A percentile compares a stretch with the other conserved stretches of the same genome.
Evolutionary conservation across 2,329 filamentous ascomycete genomes (phyloP).

Genomic region (Stachybotrys chartarum): DNA sequence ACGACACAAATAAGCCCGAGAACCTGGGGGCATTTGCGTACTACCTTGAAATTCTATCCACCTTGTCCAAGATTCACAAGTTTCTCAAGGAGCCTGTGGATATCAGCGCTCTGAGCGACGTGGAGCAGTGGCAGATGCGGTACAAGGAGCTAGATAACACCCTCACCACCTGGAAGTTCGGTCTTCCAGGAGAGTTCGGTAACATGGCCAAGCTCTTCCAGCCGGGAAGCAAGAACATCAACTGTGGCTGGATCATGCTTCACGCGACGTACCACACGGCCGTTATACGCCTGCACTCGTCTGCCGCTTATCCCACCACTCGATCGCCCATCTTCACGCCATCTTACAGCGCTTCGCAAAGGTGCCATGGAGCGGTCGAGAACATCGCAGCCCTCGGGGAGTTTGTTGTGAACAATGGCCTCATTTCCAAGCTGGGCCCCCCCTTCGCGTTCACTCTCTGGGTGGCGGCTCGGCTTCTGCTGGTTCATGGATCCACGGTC

Average conservation of each 20-base stretch:
- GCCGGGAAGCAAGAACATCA: slow-evolving; percentile 60
- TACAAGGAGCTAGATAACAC: slow-evolving; percentile 80
- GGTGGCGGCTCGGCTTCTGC: slow-evolving; percentile 79
- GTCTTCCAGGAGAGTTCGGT: slow-evolving; percentile 73
- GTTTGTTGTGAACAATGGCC: slow-evolving; percentile 66
- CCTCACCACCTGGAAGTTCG: slow-evolving; percentile 76
- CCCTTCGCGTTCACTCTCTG: slow-evolving; percentile 89
- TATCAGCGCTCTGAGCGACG: slow-evolving; percentile 75
- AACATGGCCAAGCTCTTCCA: slow-evolving; percentile 76
- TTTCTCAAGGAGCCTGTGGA: slow-evolving; percentile 87
- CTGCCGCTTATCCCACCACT: slow-evolving; percentile 85
- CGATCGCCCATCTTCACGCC: slow-evolving; percentile 84
- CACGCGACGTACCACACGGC: slow-evolving; percentile 87
- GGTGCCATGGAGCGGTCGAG: slow-evolving; percentile 76
- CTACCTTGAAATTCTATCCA: slow-evolving; percentile 83
- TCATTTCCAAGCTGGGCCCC: slow-evolving; percentile 76
- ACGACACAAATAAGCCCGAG: slow-evolving; percentile 62
- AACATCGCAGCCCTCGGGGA: slow-evolving; percentile 72
- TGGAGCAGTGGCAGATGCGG: slow-evolving; percentile 81
- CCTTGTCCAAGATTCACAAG: slow-evolving; percentile 79
- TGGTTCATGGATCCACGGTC: slow-evolving; percentile 87
- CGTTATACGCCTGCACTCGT: slow-evolving; percentile 84
- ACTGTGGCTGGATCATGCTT: slow-evolving; percentile 83
- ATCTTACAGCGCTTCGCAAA: slow-evolving; percentile 76
- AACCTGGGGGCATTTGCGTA: slow-evolving; percentile 84